phyloP scores from a whole-genome alignment of 345 rosid genomes.

The Rhizophora mangle region DNA sequence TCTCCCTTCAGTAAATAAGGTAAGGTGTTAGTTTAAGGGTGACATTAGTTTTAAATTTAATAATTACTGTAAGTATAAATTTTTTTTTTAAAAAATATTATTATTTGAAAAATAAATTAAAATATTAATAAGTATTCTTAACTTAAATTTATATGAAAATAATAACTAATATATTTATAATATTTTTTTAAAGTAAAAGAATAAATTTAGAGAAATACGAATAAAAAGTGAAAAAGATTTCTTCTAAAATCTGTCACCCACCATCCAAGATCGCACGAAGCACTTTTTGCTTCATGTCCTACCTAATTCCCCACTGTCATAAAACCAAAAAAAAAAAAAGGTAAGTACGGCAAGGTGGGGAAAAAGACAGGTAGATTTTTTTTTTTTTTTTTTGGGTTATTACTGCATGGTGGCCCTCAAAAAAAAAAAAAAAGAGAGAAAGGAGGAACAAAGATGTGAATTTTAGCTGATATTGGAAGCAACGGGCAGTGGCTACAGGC shows the following conservation, averaged over 20 bases:
- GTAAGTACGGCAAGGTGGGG: conserved; percentile 3
- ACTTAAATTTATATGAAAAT: too few species aligned
- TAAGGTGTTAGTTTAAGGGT: too few species aligned
- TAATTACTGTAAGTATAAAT: too few species aligned
- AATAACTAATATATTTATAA: too few species aligned
- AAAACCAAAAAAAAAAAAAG: not conserved
- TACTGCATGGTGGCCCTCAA: not conserved
- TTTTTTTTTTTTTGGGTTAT: not conserved
- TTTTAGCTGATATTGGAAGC: conserved; percentile 16
- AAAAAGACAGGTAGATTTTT: not conserved
- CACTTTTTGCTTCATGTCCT: conserved; percentile 8
- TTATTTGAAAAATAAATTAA: too few species aligned
- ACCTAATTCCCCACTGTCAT: not conserved
- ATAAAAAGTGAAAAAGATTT: not conserved
- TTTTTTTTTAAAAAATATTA: too few species aligned
- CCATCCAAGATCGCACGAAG: not conserved
- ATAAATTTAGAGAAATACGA: not conserved
- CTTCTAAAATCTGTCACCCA: not conserved
- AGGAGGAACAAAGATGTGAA: conserved; percentile 10
- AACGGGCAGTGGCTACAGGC: conserved; percentile 28
- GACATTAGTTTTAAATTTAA: too few species aligned
- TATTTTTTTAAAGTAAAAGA: not conserved
- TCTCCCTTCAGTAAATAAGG: too few species aligned
- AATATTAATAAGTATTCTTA: too few species aligned
- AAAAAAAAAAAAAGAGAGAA: not conserved